Evolutionary conservation across 1,284 basidiomycete genomes (phyloP).

Genomic region (Ganoderma lucidum): DNA sequence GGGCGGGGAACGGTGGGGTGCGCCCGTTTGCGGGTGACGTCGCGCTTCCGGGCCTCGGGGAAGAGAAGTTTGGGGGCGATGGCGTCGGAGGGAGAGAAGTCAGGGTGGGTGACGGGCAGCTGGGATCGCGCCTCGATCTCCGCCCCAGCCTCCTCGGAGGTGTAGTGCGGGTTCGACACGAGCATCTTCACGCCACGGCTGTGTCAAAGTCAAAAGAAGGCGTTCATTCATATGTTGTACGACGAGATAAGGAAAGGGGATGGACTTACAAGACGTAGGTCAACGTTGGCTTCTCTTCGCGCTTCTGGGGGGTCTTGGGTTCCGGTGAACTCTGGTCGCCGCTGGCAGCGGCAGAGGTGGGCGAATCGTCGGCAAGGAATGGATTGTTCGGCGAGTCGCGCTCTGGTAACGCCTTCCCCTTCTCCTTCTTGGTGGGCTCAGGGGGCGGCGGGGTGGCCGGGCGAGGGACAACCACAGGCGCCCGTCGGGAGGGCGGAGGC

Average conservation of each 20-base stretch:
- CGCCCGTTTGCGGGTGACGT: constrained; percentile 26
- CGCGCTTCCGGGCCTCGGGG: constrained; percentile 41
- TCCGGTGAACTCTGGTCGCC: constrained; percentile 25
- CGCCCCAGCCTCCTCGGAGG: constrained; percentile 40
- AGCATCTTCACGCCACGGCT: constrained; percentile 62
- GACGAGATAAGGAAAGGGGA: not conserved
- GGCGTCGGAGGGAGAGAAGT: constrained; percentile 56
- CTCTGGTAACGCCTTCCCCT: constrained; percentile 39
- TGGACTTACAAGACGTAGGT: constrained; percentile 66
- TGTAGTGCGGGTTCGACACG: constrained; percentile 60
- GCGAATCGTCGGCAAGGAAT: constrained; percentile 46
- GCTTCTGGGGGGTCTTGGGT: constrained; percentile 34
- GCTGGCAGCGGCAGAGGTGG: constrained; percentile 21
- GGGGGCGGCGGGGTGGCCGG: constrained; percentile 36
- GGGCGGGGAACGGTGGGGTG: constrained; percentile 14
- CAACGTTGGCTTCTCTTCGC: constrained; percentile 57
- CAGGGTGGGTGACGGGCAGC: constrained; percentile 58
- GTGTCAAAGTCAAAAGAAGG: constrained; percentile 9
- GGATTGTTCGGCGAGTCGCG: constrained; percentile 65
- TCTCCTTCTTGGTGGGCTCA: constrained; percentile 25
- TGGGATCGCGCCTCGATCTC: constrained; percentile 47
- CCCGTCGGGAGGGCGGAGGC: constrained; percentile 45
- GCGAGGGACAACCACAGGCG: constrained; percentile 34
- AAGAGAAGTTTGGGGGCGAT: constrained; percentile 60
- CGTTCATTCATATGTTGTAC: not conserved